Evolutionary conservation across 2,329 filamentous ascomycete species (phyloP).

Genomic region (Talaromyces funiculosus): DNA sequence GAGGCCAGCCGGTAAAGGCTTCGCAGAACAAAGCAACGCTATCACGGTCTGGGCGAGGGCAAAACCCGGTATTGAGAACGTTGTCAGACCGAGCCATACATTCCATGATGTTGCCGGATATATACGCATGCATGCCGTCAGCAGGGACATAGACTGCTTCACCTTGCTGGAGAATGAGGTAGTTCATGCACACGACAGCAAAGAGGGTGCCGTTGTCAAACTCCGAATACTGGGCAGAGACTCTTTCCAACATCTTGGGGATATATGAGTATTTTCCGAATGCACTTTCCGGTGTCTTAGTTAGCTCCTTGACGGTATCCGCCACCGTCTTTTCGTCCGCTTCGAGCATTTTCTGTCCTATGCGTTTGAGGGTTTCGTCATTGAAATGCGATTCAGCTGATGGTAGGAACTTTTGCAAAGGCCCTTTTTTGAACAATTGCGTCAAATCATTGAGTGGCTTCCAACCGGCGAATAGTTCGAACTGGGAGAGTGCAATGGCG

Average conservation of each 20-base stretch:
- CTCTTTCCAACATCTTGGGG: conserved; percentile 57
- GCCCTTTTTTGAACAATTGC: conserved; percentile 50
- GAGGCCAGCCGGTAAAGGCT: conserved; percentile 59
- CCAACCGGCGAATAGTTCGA: conserved; percentile 72
- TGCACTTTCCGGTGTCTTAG: conserved; percentile 42
- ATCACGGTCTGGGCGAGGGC: conserved; percentile 59
- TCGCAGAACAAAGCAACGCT: conserved; percentile 59
- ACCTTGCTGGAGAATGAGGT: conserved; percentile 58
- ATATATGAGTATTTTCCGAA: conserved; percentile 56
- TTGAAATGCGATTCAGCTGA: conserved; percentile 44
- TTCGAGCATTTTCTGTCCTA: conserved; percentile 51
- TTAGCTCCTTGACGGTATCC: conserved; percentile 49
- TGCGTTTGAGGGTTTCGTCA: conserved; percentile 53
- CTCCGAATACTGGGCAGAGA: conserved; percentile 59
- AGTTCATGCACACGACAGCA: conserved; percentile 70
- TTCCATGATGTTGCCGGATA: conserved; percentile 68
- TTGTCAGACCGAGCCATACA: conserved; percentile 74
- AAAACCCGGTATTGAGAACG: conserved; percentile 70
- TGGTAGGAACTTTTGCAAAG: conserved; percentile 52
- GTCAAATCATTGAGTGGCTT: conserved; percentile 60
- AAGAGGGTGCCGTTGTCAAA: conserved; percentile 63
- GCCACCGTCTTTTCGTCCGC: conserved; percentile 50
- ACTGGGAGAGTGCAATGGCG: conserved; percentile 63
- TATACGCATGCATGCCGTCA: conserved; percentile 68
- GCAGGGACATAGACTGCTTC: conserved; percentile 66